Evolutionary conservation across 2,329 filamentous ascomycete species (phyloP).

Genomic region (Tolypocladium guangdongense): DNA sequence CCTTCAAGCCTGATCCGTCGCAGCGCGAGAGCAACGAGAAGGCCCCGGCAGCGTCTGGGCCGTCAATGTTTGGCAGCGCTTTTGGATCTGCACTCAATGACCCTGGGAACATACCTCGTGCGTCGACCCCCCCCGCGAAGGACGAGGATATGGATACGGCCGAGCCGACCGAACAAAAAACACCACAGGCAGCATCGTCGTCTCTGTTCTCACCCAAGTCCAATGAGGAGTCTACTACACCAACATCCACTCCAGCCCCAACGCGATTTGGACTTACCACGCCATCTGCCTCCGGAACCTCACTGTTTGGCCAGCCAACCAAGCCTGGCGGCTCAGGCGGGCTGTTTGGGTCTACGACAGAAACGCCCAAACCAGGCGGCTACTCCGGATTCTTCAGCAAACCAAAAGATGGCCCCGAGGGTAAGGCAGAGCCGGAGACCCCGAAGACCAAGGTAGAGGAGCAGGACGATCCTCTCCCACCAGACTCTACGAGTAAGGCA

Average conservation of each 20-base stretch:
- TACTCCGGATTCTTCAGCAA: conserved; percentile 14
- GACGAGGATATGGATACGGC: conserved; percentile 43
- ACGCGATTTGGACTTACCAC: conserved; percentile 31
- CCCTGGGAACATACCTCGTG: conserved; percentile 24
- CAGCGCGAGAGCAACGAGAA: conserved; percentile 48
- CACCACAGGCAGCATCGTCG: conserved; percentile 25
- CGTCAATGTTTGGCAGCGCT: conserved; percentile 46
- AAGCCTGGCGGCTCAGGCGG: conserved; percentile 13
- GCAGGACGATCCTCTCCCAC: conserved; percentile 35
- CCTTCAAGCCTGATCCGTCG: conserved; percentile 54
- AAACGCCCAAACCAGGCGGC: conserved; percentile 12
- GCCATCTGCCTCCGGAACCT: conserved; percentile 19
- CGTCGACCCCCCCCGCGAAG: conserved; percentile 25
- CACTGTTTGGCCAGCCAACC: conserved; percentile 24
- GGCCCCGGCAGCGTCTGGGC: conserved; percentile 27
- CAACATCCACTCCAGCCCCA: conserved; percentile 40
- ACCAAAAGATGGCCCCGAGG: conserved; percentile 5
- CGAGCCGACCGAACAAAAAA: conserved; percentile 21
- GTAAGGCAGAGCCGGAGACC: conserved; percentile 11
- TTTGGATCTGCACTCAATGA: conserved; percentile 50
- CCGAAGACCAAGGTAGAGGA: conserved; percentile 27
- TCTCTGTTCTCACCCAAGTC: conserved; percentile 16
- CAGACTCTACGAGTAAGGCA: conserved; percentile 43
- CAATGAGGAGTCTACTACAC: conserved; percentile 31
- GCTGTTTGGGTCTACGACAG: conserved; percentile 18